Conservation (phyloP, 73 alveolate species). For the Paramecium biaurelia region DNA sequence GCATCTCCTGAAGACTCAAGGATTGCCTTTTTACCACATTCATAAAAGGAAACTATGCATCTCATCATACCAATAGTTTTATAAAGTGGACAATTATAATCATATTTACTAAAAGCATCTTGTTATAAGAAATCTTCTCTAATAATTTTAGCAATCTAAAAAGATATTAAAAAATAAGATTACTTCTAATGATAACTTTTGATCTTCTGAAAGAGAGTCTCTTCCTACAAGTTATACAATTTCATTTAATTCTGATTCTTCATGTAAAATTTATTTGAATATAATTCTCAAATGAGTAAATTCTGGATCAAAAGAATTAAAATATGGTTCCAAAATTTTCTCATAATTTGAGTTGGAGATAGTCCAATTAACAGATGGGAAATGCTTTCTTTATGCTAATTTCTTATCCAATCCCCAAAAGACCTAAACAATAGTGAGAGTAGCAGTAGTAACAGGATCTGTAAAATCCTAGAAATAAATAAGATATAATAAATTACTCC, state of each 20-base stretch:
- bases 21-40: constrained; percentile 80
- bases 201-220: constrained; percentile 98
- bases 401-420: constrained; percentile 98
- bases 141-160: constrained; percentile 87
- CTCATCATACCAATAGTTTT: constrained; percentile 97
- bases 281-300: constrained; percentile 89
- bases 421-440: constrained; percentile 97
- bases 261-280: constrained; percentile 93
- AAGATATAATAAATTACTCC: constrained; percentile 64
- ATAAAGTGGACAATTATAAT: constrained; percentile 94
- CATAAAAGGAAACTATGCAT: constrained; percentile 83
- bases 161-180: too few species aligned
- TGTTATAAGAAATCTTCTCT: constrained; percentile 98
- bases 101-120: constrained; percentile 95
- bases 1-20: constrained; percentile 85
- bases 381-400: constrained; percentile 99
- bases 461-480: constrained; percentile 82
- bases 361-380: constrained; percentile 99
- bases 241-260: constrained; percentile 97
- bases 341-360: constrained; percentile 97
- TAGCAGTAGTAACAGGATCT: constrained; percentile 99
- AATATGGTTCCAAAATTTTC: constrained; percentile 84
- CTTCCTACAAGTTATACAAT: constrained; percentile 99
- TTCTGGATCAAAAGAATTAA: constrained; percentile 93
- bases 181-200: constrained; percentile 93